Base-by-base conservation (phyloP, 139 green algal genomes). In the Tetraselmis chui region DNA sequence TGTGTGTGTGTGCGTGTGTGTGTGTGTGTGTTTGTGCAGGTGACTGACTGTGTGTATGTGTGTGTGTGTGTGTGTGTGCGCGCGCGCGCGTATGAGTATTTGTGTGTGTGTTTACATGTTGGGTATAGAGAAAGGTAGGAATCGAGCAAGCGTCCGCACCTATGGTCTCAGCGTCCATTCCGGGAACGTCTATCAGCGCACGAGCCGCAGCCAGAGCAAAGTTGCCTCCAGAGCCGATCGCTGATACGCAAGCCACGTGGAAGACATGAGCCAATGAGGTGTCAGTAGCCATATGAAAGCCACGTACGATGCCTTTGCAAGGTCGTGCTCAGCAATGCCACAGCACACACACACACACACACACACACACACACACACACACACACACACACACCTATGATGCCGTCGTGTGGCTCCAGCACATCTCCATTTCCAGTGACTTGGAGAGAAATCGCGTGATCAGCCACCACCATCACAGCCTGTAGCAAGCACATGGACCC, bases 391-490 rank as follows among this genome's bases (percentile, higher is more conserved):
- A 67, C 31, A 89, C 85, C 87, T 24, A 96, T 88, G 59, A 98
- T 80, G 28, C 94, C 94, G 83, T 98, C 92, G 76, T 95, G 88
- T 0, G 95, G 93, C 80, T 98, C 94, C 23, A 98, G 67, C 28
- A 98, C 95, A 82, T 98, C 94, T n/a, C 94, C 94, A 79, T 93
- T 94, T 76, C 94, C 94, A 22, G 93, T 98, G 59, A 98, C 94
- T 30, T 93, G 90, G 24, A 98, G 87, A 27, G 85, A 89, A 2
- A 88, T 75, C 11, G 90, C 82, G 27, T 80, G 82, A 83, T 98
- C 95, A 2, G 94, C 94, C 22, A 98, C 94, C 1, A 98, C 85
- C 83, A 98, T 90, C 1, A 88, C 77, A 1, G 93, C 93, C 92
- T 94, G 86, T 25, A n/a, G n/a, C n/a, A n/a, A n/a, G n/a, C n/a